Base-by-base conservation (phyloP, 495 filamentous ascomycete species). In the Aspergillus conjunctus region DNA sequence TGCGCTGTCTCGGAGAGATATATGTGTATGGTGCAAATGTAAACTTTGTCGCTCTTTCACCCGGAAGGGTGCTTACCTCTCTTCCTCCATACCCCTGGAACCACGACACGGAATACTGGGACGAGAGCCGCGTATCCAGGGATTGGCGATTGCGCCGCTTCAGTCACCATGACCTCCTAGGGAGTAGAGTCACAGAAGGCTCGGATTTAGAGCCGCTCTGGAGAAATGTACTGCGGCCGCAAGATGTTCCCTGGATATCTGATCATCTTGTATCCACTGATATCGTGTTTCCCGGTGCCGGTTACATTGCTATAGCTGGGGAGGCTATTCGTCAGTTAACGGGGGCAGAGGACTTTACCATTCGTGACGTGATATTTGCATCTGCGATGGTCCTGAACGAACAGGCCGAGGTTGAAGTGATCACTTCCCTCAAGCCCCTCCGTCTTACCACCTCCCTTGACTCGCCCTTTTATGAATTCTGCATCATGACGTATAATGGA, bases 251-350 rank as follows among this genome's bases (percentile, higher is more conserved):
- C 0, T 73, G 71, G 68, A 20, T 73, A 2, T n/a, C 8, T 63
- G 79, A 69, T 66, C 83, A 83, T 61, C 71, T 71, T 61, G 70
- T 82, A n/a, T 62, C 59, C 4, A 62, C 62, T 3, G 71, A 79
- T 22, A 73, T 80, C 9, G 57, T 86, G 0, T 81, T 81, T 49
- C 82, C 83, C 0, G 70, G 64, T n/a, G 77, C 81, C 18, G 80
- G 76, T 0, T 83, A 80, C 55, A 69, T 83, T 2, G 66, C 73
- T 6, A 81, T 84, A 73, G 75, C 66, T 1, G 71, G 73, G 4
- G 81, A 84, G 56, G 82, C 81, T 0, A 67, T 68, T 4, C 58
- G 69, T 0, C 82, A 82, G 51, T 56, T 78, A 37, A 74, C 77
- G 0, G 67, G 48, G 0, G n/a, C 21, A 0, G 59, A 69, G 1